Percentiles rank a stretch among this genome's conserved stretches.
Conservation (phyloP, 441 rosid species). For the Adansonia madagascariensis region DNA sequence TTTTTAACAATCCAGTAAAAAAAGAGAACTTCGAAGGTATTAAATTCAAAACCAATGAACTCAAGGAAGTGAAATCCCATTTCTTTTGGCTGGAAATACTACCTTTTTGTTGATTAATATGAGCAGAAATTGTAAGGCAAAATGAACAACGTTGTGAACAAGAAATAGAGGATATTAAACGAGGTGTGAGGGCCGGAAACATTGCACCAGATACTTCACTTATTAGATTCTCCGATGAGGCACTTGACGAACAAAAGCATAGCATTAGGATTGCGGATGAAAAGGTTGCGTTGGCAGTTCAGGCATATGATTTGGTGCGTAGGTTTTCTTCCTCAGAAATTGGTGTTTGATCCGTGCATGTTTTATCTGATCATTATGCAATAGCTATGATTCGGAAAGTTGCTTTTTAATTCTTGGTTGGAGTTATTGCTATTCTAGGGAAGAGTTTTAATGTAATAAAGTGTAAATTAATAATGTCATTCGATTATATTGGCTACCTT, state of each 20-base stretch:
- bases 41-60: background rate
- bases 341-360: background rate
- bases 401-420: background rate
- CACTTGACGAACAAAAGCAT: constrained; percentile 93
- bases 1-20: background rate
- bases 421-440: background rate
- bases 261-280: constrained; percentile 94
- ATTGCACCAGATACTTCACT: constrained; percentile 55
- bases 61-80: background rate
- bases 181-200: constrained; percentile 62
- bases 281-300: constrained; percentile 88
- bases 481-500: background rate
- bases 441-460: background rate
- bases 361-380: constrained; percentile 3
- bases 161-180: constrained; percentile 84
- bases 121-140: constrained; percentile 73
- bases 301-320: constrained; percentile 91
- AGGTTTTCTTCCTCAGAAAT: background rate
- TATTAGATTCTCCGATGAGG: constrained; percentile 83
- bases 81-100: background rate
- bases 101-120: constrained; percentile 19
- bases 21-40: background rate
- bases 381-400: background rate
- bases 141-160: constrained; percentile 85
- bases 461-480: background rate